These are phyloP conservation scores for Verbascum thapsus DNA, from an alignment of 257 asterid species.

Conservation along the genomic window DNA sequence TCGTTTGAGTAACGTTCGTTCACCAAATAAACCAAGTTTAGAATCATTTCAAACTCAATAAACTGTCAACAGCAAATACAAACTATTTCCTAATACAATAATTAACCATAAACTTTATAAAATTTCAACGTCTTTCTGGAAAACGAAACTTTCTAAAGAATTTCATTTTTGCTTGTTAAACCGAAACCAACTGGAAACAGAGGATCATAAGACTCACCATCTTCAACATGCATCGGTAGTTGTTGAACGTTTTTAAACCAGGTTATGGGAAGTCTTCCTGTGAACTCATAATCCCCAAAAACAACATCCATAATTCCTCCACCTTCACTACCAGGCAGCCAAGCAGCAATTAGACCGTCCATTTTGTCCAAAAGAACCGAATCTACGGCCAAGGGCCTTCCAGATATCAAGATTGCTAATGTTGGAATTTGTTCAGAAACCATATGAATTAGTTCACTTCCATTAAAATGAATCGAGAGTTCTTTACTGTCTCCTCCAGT, in stretches of 20 bases:
- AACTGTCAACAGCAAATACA: too few species aligned
- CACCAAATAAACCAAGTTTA: too few species aligned
- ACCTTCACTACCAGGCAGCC: conserved; percentile 93
- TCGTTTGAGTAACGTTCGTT: too few species aligned
- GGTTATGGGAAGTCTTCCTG: conserved; percentile 70
- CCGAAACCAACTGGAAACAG: conserved; percentile 73
- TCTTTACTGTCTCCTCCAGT: conserved; percentile 66
- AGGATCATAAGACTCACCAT: conserved; percentile 48
- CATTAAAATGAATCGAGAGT: conserved; percentile 59
- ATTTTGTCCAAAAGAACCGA: conserved; percentile 51
- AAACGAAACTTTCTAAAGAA: too few species aligned
- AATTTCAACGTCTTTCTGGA: too few species aligned
- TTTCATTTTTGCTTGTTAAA: conserved; percentile 50
- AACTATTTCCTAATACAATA: too few species aligned
- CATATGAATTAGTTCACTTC: conserved; percentile 46
- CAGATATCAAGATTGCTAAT: conserved; percentile 60
- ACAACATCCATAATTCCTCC: conserved; percentile 65
- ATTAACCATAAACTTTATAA: too few species aligned
- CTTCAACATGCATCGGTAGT: conserved; percentile 59
- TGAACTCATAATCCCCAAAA: conserved; percentile 74
- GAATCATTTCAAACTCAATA: too few species aligned
- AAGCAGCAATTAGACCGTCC: conserved; percentile 76
- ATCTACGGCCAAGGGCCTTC: conserved; percentile 75
- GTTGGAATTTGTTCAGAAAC: conserved; percentile 67
- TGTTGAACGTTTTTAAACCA: conserved; percentile 73